Conservation (phyloP, 495 filamentous ascomycete genomes). For the Neurospora terricola region DNA sequence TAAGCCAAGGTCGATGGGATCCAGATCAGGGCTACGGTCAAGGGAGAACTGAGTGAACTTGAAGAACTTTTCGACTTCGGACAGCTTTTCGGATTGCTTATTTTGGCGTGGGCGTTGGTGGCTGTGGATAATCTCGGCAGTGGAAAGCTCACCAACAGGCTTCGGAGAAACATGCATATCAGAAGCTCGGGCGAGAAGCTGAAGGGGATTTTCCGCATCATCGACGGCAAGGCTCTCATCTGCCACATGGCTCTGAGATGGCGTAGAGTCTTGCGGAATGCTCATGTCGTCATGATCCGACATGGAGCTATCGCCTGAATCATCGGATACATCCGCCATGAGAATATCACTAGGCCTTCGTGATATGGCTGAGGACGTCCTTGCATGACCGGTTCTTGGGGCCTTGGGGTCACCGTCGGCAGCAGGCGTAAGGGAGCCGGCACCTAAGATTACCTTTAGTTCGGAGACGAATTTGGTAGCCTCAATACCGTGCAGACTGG, state of each 20-base stretch:
- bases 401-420: constrained; percentile 2
- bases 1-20: constrained; percentile 58
- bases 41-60: constrained; percentile 48
- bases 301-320: constrained; percentile 20
- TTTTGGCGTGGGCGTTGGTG: constrained; percentile 15
- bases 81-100: constrained; percentile 19
- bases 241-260: constrained; percentile 20
- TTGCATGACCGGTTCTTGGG: not conserved
- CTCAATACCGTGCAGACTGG: constrained; percentile 36
- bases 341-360: constrained; percentile 11
- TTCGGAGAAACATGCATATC: constrained; percentile 52
- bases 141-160: constrained; percentile 8
- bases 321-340: constrained; percentile 21
- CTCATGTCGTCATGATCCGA: constrained; percentile 25
- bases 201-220: constrained; percentile 65
- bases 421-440: constrained; percentile 8
- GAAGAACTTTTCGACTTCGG: constrained; percentile 45
- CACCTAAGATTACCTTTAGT: constrained; percentile 44
- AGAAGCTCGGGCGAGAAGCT: constrained; percentile 59
- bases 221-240: constrained; percentile 46
- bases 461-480: constrained; percentile 45
- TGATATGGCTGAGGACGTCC: not conserved
- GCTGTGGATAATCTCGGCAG: constrained; percentile 12
- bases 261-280: constrained; percentile 17
- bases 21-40: constrained; percentile 51